A percentile compares a stretch with the other conserved stretches of the same genome.
phyloP scores from a whole-genome alignment of 176 grass and related monocot species.

The Oryza brachyantha region DNA sequence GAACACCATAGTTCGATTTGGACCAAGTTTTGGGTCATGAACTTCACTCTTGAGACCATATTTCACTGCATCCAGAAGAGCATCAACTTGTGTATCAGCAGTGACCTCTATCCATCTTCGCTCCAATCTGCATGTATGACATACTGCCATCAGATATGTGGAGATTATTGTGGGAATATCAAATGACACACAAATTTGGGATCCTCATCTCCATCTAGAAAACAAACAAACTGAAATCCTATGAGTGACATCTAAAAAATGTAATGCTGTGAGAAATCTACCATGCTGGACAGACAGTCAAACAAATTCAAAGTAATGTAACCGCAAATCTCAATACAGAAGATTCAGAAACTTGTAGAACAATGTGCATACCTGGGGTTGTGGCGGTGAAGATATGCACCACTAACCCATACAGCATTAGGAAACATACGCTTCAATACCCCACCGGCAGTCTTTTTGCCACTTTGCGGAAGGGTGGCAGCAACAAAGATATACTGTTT shows the following conservation, averaged over 20 bases:
- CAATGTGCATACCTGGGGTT: constrained; percentile 69
- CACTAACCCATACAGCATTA: constrained; percentile 80
- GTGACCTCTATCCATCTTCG: constrained; percentile 89
- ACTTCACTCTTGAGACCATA: constrained; percentile 47
- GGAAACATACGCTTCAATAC: constrained; percentile 92
- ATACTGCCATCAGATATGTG: constrained; percentile 15
- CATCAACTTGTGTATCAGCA: constrained; percentile 86
- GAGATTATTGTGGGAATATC: background rate
- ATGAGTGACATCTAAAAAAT: background rate
- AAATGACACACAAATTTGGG: constrained; percentile 4
- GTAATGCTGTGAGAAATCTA: background rate
- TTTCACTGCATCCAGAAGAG: constrained; percentile 77
- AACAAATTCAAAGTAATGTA: background rate
- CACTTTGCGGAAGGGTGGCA: constrained; percentile 85
- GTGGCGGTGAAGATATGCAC: constrained; percentile 77
- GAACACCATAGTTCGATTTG: constrained; percentile 86
- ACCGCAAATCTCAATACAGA: background rate
- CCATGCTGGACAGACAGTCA: constrained; percentile 1
- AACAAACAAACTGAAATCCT: background rate
- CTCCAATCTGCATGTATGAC: constrained; percentile 54
- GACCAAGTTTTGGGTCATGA: constrained; percentile 34
- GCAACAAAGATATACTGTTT: constrained; percentile 98
- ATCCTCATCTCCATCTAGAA: background rate
- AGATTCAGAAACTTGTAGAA: constrained; percentile 16
- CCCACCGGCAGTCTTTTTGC: constrained; percentile 87